Evolutionary conservation across 345 rosid species (phyloP), one percentile per base, ranked within the genome.

Genomic region (Syzygium aqueum): DNA sequence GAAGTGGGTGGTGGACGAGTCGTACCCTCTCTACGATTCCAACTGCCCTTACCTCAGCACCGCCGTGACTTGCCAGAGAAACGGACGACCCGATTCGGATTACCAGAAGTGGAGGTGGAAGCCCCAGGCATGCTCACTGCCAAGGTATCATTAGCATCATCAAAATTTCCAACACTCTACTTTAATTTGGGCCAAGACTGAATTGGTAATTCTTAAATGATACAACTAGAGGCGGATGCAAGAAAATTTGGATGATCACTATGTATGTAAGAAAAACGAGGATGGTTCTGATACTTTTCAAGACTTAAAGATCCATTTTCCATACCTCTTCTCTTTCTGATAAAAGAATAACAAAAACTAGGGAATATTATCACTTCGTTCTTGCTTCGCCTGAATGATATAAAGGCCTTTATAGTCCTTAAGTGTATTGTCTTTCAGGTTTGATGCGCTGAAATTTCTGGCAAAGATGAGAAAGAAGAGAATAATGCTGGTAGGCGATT

Each of bases 31-130:
- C 25, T 97, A 97, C 87, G 98, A 94, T 85, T 90, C 97, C 25
- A 89, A 61, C 86, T 97, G 98, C 87, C 99, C 99, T 7, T 97
- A 96, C 87, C 91, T 97, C 57, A 95, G 96, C 85, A 91, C 95
- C 46, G 93, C 97, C 2, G 94, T 97, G 21, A 94, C 94, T 80
- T 97, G 99, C 86, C 97, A 94, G 87, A 94, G 84, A 85, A 97
- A 97, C 90, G 99, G 99, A 80, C 89, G 99, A 73, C 99, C 99
- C 11, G 99, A 97, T 91, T 95, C 97, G 84, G 92, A 91, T 82
- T 97, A 97, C 89, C 94, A 96, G 91, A 97, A 93, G 88, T 97
- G 98, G 99, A 94, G 92, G 91, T 97, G 99, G 99, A 82, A 85
- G 89, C 99, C 99, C 15, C 90, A 92, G 19, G 91, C 90, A 53